These are phyloP conservation scores for Mycocalia duriaeana DNA, from an alignment of 1,284 basidiomycete genomes.

Conservation along the genomic window DNA sequence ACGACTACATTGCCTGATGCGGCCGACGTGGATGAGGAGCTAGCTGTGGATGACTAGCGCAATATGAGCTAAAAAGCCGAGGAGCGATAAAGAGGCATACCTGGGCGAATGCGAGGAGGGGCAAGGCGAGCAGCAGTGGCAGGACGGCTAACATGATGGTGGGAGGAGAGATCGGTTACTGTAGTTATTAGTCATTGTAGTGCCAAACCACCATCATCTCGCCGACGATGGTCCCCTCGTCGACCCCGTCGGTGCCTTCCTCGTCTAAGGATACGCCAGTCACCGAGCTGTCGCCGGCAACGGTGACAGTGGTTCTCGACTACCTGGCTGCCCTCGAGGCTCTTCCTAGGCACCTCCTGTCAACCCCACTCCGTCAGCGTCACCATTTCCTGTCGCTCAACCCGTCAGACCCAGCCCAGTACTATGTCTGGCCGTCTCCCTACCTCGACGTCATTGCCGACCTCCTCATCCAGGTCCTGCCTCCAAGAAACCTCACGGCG, in stretches of 20 bases:
- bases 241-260: too few relatives aligned
- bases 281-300: slow-evolving; percentile 18
- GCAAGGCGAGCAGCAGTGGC: slow-evolving; percentile 19
- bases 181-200: too few relatives aligned
- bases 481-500: too few relatives aligned
- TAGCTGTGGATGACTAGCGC: not conserved
- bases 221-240: not conserved
- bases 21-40: not conserved
- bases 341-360: slow-evolving; percentile 59
- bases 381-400: slow-evolving; percentile 60
- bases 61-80: not conserved
- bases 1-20: slow-evolving; percentile 22
- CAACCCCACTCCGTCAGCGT: slow-evolving; percentile 52
- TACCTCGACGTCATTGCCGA: not conserved
- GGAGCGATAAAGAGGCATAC: slow-evolving; percentile 15
- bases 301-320: slow-evolving; percentile 42
- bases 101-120: slow-evolving; percentile 24
- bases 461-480: too few relatives aligned
- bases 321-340: slow-evolving; percentile 52
- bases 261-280: too few relatives aligned
- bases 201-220: not conserved
- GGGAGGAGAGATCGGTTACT: slow-evolving; percentile 11
- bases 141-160: slow-evolving; percentile 15
- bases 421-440: slow-evolving; percentile 65
- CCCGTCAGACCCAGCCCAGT: slow-evolving; percentile 44